These are phyloP conservation scores for Decorospora gaudefroyi DNA, from an alignment of 2,329 filamentous ascomycete genomes.

Conservation along the genomic window DNA sequence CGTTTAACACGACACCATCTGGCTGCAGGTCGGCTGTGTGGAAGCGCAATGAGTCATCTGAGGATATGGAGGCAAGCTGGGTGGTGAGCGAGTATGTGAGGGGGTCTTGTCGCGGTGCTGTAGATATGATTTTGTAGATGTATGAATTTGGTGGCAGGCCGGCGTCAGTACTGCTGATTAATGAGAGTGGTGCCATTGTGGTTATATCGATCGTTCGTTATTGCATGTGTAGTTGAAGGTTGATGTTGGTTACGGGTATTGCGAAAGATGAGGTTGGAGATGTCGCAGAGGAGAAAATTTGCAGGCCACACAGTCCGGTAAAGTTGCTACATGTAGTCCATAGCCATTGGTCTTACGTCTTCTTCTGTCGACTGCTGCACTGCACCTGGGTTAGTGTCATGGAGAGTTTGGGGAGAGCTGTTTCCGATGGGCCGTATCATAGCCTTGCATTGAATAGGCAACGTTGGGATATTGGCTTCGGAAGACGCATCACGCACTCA, in stretches of 20 bases:
- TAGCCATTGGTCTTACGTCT: no score
- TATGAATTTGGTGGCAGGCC: constrained; percentile 44
- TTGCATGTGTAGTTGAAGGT: background rate
- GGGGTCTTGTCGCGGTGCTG: constrained; percentile 37
- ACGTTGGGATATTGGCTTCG: no score
- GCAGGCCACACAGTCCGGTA: background rate
- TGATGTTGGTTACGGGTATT: background rate
- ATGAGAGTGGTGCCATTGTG: constrained; percentile 29
- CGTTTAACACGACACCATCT: constrained; percentile 54
- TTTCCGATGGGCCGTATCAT: no score
- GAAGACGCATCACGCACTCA: no score
- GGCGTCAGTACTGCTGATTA: constrained; percentile 26
- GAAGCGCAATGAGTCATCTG: constrained; percentile 70
- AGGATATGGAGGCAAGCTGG: constrained; percentile 65
- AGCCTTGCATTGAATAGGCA: no score
- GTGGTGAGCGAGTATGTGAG: constrained; percentile 39
- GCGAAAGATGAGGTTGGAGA: background rate
- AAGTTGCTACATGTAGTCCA: constrained; percentile 3
- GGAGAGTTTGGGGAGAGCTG: no score
- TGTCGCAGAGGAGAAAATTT: constrained; percentile 1
- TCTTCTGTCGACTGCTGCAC: no score
- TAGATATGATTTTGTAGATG: constrained; percentile 48
- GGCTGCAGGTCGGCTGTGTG: constrained; percentile 62
- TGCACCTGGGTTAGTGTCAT: no score
- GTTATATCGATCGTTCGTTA: background rate